These are phyloP conservation scores for Pleurozium schreberi DNA, from an alignment of 225 moss, liverwort and hornwort genomes.

Conservation along the genomic window DNA sequence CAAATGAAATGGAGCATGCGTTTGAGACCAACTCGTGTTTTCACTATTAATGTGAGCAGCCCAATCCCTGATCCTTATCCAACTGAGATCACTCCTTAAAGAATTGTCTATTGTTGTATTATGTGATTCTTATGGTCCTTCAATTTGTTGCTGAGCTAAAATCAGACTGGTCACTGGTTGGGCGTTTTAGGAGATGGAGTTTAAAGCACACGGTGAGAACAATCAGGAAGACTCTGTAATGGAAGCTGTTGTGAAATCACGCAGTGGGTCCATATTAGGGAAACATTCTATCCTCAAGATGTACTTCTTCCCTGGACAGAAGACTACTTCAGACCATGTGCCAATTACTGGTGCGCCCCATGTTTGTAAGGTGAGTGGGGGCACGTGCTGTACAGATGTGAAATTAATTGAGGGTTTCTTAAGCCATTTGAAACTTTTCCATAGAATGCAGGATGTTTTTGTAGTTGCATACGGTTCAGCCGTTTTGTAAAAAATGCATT, in stretches of 20 bases:
- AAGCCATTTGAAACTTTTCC: background rate
- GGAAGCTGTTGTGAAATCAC: conserved; percentile 98
- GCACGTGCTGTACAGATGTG: background rate
- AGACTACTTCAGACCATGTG: conserved; percentile 70
- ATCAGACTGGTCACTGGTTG: conserved; percentile 4
- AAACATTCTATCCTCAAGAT: conserved; percentile 91
- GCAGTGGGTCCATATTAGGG: conserved; percentile 79
- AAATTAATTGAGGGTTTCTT: background rate
- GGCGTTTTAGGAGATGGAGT: conserved; percentile 64
- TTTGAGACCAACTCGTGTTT: conserved; percentile 90
- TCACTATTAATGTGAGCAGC: conserved; percentile 66
- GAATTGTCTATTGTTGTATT: background rate
- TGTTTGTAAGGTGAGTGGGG: conserved; percentile 67
- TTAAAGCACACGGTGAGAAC: conserved; percentile 63
- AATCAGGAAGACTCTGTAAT: conserved; percentile 88
- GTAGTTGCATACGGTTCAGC: background rate
- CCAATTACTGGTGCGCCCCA: conserved; percentile 82
- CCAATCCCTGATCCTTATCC: background rate
- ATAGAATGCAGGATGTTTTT: background rate
- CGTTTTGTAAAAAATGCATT: background rate
- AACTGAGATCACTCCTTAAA: background rate
- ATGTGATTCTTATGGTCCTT: background rate
- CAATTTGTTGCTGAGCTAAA: background rate
- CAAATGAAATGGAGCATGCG: conserved; percentile 99
- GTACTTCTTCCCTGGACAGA: conserved; percentile 98